Percentiles rank a stretch among this genome's conserved stretches.
Evolutionary conservation across 148 eudicot genomes (phyloP).

Genomic region (Chenopodium quinoa): DNA sequence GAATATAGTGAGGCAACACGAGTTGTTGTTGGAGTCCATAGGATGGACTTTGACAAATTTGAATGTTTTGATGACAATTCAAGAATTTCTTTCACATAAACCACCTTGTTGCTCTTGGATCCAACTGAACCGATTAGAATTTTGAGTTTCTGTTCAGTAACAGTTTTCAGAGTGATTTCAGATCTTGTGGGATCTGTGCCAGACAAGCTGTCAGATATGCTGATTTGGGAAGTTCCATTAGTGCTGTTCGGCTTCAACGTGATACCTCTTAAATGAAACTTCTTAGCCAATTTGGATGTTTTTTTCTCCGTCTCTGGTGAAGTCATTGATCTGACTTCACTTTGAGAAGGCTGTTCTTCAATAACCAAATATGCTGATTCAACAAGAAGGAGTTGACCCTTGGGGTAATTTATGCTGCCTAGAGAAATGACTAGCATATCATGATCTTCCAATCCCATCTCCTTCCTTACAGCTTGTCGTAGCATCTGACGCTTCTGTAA

Average conservation of each 20-base stretch:
- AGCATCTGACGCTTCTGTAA: conserved; percentile 60
- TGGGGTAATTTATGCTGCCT: conserved; percentile 90
- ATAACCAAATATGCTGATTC: conserved; percentile 66
- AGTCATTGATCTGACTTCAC: conserved; percentile 23
- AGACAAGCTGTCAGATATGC: conserved; percentile 1
- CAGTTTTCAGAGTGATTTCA: not conserved
- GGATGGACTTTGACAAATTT: conserved; percentile 62
- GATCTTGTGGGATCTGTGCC: not conserved
- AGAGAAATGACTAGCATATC: conserved; percentile 86
- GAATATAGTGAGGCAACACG: conserved; percentile 94
- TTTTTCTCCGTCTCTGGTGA: conserved; percentile 21
- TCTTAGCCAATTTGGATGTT: conserved; percentile 28
- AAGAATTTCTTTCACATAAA: conserved; percentile 77
- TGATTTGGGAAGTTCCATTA: conserved; percentile 4
- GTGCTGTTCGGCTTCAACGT: conserved; percentile 27
- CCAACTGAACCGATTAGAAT: conserved; percentile 95
- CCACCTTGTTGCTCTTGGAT: conserved; percentile 89
- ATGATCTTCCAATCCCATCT: conserved; percentile 80
- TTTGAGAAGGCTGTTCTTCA: conserved; percentile 38
- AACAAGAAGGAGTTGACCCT: conserved; percentile 91
- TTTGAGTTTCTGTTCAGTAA: conserved; percentile 45
- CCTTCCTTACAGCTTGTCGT: conserved; percentile 69
- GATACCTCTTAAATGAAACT: conserved; percentile 47
- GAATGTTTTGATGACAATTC: conserved; percentile 53
- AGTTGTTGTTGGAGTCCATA: conserved; percentile 91